phyloP scores from a whole-genome alignment of 129 eudicot genomes.

The Helichrysum umbraculigerum region DNA sequence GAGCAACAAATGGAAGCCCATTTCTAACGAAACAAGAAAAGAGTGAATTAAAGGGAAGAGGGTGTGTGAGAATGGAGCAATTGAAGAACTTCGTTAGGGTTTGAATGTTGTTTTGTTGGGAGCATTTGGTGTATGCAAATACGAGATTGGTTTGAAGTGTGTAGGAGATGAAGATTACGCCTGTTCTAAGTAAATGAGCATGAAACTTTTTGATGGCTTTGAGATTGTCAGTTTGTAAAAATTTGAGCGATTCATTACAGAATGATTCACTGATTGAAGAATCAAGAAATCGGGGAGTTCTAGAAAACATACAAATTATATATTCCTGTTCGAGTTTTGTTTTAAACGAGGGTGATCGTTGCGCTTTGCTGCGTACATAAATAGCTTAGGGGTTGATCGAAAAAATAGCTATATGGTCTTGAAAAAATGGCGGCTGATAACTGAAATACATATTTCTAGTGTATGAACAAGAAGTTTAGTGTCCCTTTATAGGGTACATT shows the following conservation, averaged over 20 bases:
- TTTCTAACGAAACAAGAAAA: constrained; percentile 46
- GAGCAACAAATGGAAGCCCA: constrained; percentile 51
- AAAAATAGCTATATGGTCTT: too few relatives aligned
- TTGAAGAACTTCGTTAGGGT: constrained; percentile 53
- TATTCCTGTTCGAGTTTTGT: too few relatives aligned
- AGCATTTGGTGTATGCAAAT: constrained; percentile 40
- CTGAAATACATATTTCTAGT: too few relatives aligned
- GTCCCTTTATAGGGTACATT: too few relatives aligned
- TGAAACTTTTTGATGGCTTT: constrained; percentile 42
- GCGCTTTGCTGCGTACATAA: too few relatives aligned
- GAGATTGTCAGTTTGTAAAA: constrained; percentile 46
- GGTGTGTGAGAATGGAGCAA: constrained; percentile 49
- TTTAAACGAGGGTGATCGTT: too few relatives aligned
- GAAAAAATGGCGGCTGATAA: too few relatives aligned
- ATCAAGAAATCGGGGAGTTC: constrained; percentile 6
- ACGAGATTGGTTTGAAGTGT: constrained; percentile 54
- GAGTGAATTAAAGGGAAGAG: constrained; percentile 66
- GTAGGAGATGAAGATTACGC: constrained; percentile 45
- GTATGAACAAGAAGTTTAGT: too few relatives aligned
- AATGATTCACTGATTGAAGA: constrained; percentile 30
- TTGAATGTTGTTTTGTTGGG: constrained; percentile 26
- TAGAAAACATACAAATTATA: background rate
- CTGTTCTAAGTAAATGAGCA: constrained; percentile 48
- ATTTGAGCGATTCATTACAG: constrained; percentile 22
- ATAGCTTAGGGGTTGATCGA: too few relatives aligned